Base-by-base conservation (phyloP, 148 eudicot genomes). In the Limonium bicolor region DNA sequence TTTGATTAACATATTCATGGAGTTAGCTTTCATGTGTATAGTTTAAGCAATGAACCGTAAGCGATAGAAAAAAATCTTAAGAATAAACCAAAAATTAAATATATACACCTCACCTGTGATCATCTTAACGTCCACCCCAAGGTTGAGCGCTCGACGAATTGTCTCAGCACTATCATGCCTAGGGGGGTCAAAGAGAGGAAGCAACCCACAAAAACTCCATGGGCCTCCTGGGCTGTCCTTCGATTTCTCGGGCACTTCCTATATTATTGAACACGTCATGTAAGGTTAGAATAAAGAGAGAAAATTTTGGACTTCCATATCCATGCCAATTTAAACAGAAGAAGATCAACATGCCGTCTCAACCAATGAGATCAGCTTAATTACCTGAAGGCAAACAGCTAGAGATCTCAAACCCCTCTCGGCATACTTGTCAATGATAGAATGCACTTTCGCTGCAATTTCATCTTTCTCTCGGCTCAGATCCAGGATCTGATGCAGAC, bases 131-230 rank as follows among this genome's bases (percentile, higher is more conserved):
- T 65, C 56, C 47, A 77, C 84, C 22, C 84, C 84, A 46, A 77
- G 79, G 38, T 77, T 54, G 54, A 77, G 84, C 49, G 84, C 84
- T 60, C 73, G 62, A 46, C 62, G 71, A 31, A 77, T 77, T 38
- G 84, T 77, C 58, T 77, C 84, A 21, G 84, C 78, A 51, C 84
- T 77, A 46, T 77, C 84, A 46, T 72, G 79, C 59, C 84, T 72
- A 23, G 84, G 84, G 31, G 84, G 84, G 66, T 77, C 84, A 57
- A 77, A 77, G 48, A 77, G 73, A 20, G 84, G 76, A 52, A 77
- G 51, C 52, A 77, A 54, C 38, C 73, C 84, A 60, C 76, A 72
- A 59, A 72, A 72, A 57, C 45, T 66, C 84, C 84, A 77, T 13
- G 73, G 72, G 29, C 73, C 84, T 44, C 79, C 84, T 38, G 50